phyloP scores from a whole-genome alignment of 352 stramenopile species.

The Aphanomyces invadans region DNA sequence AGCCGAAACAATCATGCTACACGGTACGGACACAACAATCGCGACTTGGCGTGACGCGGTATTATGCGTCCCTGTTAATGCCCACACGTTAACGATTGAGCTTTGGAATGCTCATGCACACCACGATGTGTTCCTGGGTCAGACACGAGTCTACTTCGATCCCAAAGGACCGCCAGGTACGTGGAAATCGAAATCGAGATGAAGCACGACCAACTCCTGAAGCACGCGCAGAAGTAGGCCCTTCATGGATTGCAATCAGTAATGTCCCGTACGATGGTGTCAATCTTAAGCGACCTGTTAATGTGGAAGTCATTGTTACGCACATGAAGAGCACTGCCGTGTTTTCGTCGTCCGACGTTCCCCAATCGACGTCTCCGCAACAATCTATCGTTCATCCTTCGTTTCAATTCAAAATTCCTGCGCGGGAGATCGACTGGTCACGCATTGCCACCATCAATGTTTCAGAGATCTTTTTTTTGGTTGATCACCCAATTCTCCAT shows the following conservation, averaged over 20 bases:
- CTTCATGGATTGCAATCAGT: background rate
- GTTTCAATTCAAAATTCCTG: conserved; percentile 49
- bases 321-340: background rate
- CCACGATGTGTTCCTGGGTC: conserved; percentile 20
- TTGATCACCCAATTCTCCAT: conserved; percentile 21
- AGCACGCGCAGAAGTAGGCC: conserved; percentile 10
- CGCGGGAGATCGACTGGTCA: conserved; percentile 48
- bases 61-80: conserved; percentile 5
- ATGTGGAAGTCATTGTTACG: conserved; percentile 10
- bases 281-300: background rate
- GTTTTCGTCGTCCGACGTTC: background rate
- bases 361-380: background rate
- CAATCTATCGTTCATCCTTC: conserved; percentile 36
- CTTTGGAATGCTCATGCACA: conserved; percentile 13
- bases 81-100: conserved; percentile 4
- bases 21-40: background rate
- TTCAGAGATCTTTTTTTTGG: conserved; percentile 55
- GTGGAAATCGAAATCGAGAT: too few species aligned
- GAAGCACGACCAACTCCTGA: too few species aligned
- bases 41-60: conserved; percentile 8
- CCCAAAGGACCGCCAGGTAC: background rate
- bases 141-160: background rate
- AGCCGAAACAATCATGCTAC: background rate
- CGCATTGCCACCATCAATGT: conserved; percentile 45
- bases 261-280: conserved; percentile 5